Evolutionary conservation across 2,329 filamentous ascomycete species (phyloP), one percentile per base, ranked within the genome.

Genomic region (Exophiala viscosa): DNA sequence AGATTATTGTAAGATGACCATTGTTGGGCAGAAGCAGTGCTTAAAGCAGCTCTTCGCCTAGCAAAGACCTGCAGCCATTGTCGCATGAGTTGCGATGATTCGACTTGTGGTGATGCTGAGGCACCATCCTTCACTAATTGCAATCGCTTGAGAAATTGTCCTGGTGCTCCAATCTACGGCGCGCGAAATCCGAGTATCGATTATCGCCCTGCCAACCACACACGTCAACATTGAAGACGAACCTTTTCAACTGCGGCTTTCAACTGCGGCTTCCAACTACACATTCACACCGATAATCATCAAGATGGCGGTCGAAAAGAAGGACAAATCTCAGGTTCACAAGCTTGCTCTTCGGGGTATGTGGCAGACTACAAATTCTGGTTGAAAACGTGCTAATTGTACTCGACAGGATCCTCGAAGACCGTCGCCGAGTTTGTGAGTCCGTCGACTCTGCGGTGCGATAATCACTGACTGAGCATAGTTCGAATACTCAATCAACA

Each of bases 401-500:
- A 17, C 15, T 34, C 43, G 14, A 40, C 60, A 84, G 82, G 84
- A 50, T 87, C 84, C 63, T 83, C 90, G 35, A 95, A 92, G 73
- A 82, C 95, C 34, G 90, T 97, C 52, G 88, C 92, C 40, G 93
- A 99, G 76, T 99, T 99, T 71, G 90, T 95, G 76, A 70, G 87
- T 80, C 36, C 38, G 15, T 8, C 15, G 41, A 13, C 20, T 15
- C 18, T 36, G 28, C 9, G 20, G 10, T 3, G 28, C 17, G n/a
- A n/a, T 47, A 33, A 10, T 60, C 63, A 45, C 67, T 54, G 45
- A 55, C 48, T 41, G 10, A 28, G 20, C 18, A 50, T 64, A 49
- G 83, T 99, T 99, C 68, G 90, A 99, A 78, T 99, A 96, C 72
- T 96, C 90, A 1, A 96, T 97, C 68, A 93, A 99, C 67, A 95